These are phyloP conservation scores for Cystobasidium tubakii DNA, from an alignment of 768 basidiomycete species.

Conservation along the genomic window DNA sequence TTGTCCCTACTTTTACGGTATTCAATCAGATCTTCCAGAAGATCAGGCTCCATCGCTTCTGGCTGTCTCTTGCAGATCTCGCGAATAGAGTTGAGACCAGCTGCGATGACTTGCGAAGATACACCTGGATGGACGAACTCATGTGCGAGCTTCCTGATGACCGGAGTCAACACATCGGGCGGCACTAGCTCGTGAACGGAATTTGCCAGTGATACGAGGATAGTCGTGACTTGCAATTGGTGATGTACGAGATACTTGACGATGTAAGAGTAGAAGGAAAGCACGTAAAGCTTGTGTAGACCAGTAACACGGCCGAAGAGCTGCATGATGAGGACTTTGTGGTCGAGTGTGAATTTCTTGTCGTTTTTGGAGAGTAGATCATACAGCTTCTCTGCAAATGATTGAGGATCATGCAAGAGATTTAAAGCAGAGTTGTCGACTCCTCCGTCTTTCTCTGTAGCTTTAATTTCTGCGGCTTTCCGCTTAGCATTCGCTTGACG, in stretches of 20 bases:
- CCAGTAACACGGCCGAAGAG: constrained; percentile 90
- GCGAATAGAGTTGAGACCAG: constrained; percentile 89
- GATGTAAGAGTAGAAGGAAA: constrained; percentile 92
- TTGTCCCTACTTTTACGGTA: constrained; percentile 95
- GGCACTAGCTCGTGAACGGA: constrained; percentile 92
- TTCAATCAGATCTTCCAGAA: constrained; percentile 84
- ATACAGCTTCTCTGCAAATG: constrained; percentile 88
- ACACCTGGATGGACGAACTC: constrained; percentile 98
- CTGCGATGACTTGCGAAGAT: constrained; percentile 86
- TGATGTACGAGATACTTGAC: constrained; percentile 80
- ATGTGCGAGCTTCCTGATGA: constrained; percentile 80
- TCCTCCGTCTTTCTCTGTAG: constrained; percentile 47
- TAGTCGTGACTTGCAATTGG: constrained; percentile 84
- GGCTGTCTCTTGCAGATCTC: constrained; percentile 93
- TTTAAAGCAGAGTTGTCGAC: constrained; percentile 74
- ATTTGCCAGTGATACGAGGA: constrained; percentile 88
- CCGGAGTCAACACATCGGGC: constrained; percentile 81
- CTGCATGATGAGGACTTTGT: constrained; percentile 96
- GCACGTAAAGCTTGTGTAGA: constrained; percentile 81
- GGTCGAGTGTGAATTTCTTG: constrained; percentile 90
- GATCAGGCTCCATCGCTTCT: constrained; percentile 93
- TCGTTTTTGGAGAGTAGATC: constrained; percentile 75
- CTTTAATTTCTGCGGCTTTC: constrained; percentile 49
- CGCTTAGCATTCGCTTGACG: constrained; percentile 67
- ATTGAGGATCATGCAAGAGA: constrained; percentile 88